Conservation (phyloP, 148 eudicot genomes). For the Limonium bicolor region DNA sequence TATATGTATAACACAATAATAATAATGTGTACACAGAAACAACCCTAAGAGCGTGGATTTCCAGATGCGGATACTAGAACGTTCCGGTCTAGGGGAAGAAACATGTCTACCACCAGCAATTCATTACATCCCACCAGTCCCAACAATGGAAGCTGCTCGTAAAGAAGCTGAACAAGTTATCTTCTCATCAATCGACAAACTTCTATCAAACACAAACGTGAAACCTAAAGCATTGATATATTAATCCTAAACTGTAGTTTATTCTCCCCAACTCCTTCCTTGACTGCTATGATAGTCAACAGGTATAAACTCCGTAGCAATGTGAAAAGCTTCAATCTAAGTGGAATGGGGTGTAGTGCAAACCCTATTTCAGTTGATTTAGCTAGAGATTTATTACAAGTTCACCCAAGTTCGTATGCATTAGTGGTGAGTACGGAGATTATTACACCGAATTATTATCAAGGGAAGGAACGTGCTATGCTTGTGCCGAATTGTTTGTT, state of each 20-base stretch:
- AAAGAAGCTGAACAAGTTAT: slow-evolving; percentile 14
- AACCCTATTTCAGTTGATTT: slow-evolving; percentile 14
- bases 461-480: slow-evolving; percentile 17
- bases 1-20: neutral
- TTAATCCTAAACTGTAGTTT: slow-evolving; percentile 18
- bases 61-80: slow-evolving; percentile 15
- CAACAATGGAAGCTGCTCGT: slow-evolving; percentile 9
- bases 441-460: slow-evolving; percentile 16
- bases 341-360: slow-evolving; percentile 24
- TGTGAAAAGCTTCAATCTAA: slow-evolving; percentile 15
- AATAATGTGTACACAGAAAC: neutral
- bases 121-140: slow-evolving; percentile 18
- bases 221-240: slow-evolving; percentile 13
- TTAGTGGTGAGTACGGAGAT: slow-evolving; percentile 17
- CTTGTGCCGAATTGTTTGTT: slow-evolving; percentile 18
- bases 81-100: slow-evolving; percentile 23
- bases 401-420: slow-evolving; percentile 12
- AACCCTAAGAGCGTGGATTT: slow-evolving; percentile 31
- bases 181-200: slow-evolving; percentile 10
- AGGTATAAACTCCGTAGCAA: slow-evolving; percentile 14
- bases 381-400: slow-evolving; percentile 11
- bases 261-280: slow-evolving; percentile 14
- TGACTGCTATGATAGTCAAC: slow-evolving; percentile 19
- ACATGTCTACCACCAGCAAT: slow-evolving; percentile 12
- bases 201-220: slow-evolving; percentile 9